Evolutionary conservation across 306 rosid genomes (phyloP), one percentile per base, ranked within the genome.

Genomic region (Trifolium pratense): DNA sequence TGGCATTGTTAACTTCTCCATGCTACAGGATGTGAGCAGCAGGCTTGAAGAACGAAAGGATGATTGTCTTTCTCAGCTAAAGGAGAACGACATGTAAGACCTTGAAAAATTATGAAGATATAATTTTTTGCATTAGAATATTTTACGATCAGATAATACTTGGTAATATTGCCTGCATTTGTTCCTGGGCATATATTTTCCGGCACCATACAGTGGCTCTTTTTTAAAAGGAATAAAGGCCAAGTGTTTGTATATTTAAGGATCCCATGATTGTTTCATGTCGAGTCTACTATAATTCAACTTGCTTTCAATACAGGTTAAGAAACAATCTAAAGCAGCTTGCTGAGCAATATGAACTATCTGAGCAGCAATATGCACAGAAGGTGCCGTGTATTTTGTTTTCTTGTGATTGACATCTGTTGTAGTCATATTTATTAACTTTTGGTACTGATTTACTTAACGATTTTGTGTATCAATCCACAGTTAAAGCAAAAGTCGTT

Each of bases 31-130:
- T 79, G 94, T 94, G 77, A 87, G 97, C 88, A 78, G 29, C 69
- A 91, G 82, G 85, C 97, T 94, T 77, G 98, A 94, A 61, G 98
- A 94, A 84, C 98, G 91, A 74, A 94, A 94, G 83, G 92, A 91
- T 64, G 97, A 94, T 40, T 88, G 89, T 67, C 87, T 94, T 78
- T 64, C 92, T 74, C 98, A 91, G 90, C 88, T 94, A 58, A 87
- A 87, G 88, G 98, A 94, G 83, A 94, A 94, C 71, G 98, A 94
- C 83, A 88, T 81, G 98, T 94, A 91, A 89, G 96, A 76, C 78
- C 76, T 65, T 52, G 64, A 58, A 55, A 82, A 75, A 39, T 71
- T 62, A 5, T 74, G 26, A 26, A 48, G 53, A 32, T 71, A 55
- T 73, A 52, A 31, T 7, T 40, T 39, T 66, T 13, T 9, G 43